Evolutionary conservation across 139 green algal genomes (phyloP), one percentile per base, ranked within the genome.

Genomic region (Coccomyxa sp.): DNA sequence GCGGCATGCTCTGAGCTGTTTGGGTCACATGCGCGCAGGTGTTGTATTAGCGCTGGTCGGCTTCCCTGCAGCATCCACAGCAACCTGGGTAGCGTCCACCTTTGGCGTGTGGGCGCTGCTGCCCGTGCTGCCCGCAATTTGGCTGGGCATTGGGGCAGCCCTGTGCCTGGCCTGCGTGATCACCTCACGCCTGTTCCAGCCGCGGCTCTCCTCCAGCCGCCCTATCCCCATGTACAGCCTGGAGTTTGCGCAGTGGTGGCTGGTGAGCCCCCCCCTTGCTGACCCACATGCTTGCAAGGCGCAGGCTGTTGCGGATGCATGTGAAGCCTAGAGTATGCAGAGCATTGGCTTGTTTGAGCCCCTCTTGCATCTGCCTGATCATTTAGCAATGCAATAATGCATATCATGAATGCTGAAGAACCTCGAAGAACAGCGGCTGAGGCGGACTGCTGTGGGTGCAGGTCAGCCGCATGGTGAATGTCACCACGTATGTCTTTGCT

Each of bases 211-310:
- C 22, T 7, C 27, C 8, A 14, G 35, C 6, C 71, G 35, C 24
- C 37, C 37, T 6, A 55, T 76, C 7, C 37, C 12, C 7, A 76
- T 76, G 71, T 68, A 31, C 38, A 39, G 22, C 71, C 22, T 22
- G 38, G 71, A 55, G 38, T 76, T 76, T 36, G 22, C 22, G 18
- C 38, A 27, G 7, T 76, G 71, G 71, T 76, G 71, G 71, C 29
- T 58, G n/a, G 38, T 58, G 71, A 7, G 64, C 6, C 64, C 7
- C 35, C 5, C 50, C 50, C 35, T 34, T 34, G 64, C 7, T 71
- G n/a, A n/a, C n/a, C n/a, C n/a, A 58, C 44, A 58, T 58, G 16
- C 14, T 16, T 29, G 44, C 44, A 58, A 58, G 44, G 44, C 44
- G 14, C 16, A 58, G 44, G 44, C 14, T 12, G 44, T 12, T 58